Evolutionary conservation across 345 rosid genomes (phyloP), one percentile per base, ranked within the genome.

Genomic region (Brassica cretica): DNA sequence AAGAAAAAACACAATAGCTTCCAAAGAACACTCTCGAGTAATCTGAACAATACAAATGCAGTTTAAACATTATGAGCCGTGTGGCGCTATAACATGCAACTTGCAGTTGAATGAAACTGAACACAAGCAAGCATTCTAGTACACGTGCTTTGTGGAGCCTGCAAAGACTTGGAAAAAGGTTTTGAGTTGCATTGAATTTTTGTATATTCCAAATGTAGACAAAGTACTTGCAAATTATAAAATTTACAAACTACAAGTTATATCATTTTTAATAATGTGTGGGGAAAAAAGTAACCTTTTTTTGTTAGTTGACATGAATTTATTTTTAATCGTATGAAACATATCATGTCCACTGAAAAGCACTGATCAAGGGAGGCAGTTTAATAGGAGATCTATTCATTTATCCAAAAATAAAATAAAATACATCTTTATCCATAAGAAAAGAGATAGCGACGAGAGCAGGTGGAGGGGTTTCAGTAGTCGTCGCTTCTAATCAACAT

Each of bases 401-500:
- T 71, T 73, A 79, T 79, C 78, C 74, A 61, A 51, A 74, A 41
- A 18, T 19, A 30, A 63, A 15, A 51, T 10, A 10, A 62, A 11
- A 60, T 18, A 19, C 30, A 55, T 49, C 29, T 4, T 74, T 74
- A 64, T 74, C 82, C 39, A 25, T 19, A 53, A 61, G 8, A 16
- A 18, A 14, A 60, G 2, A 14, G 4, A 39, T 3, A n/a, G 32
- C 4, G 51, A 30, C 33, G 64, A 51, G 53, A 73, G 53, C 12
- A 74, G 75, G 25, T 60, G 41, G 12, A 6, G 3, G 41, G 58
- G 35, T 60, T 29, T 44, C 2, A 68, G 82, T 79, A 74, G 83
- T 75, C 68, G 49, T 80, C 72, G 83, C 83, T 75, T 80, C 79
- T 59, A 70, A 80, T 65, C 76, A 56, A 75, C 76, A n/a, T 56